Evolutionary conservation across 2,329 filamentous ascomycete genomes (phyloP).

Genomic region (Cladosporium halotolerans): DNA sequence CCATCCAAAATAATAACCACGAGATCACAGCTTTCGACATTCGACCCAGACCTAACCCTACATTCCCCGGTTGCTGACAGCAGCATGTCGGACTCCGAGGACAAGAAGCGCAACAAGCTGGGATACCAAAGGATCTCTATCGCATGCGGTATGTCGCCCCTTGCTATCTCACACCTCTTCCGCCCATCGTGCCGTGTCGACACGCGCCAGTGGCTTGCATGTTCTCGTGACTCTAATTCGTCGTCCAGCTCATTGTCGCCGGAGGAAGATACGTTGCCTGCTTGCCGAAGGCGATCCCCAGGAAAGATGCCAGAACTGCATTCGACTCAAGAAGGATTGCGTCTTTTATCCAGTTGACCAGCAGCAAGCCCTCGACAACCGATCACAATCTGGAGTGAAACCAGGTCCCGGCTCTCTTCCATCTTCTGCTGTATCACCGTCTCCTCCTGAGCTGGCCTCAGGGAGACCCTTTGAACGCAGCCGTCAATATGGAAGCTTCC

Average conservation of each 20-base stretch:
- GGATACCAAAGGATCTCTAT: slow-evolving; percentile 94
- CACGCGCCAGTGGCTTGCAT: slow-evolving; percentile 10
- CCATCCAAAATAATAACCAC: slow-evolving; percentile 33
- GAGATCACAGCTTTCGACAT: slow-evolving; percentile 35
- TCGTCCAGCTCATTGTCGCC: slow-evolving; percentile 72
- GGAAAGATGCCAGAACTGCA: slow-evolving; percentile 84
- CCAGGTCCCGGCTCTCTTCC: slow-evolving; percentile 18
- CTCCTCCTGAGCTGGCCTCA: slow-evolving; percentile 15
- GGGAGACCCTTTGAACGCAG: slow-evolving; percentile 15
- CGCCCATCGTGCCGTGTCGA: slow-evolving; percentile 5
- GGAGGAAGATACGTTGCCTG: slow-evolving; percentile 89
- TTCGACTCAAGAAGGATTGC: slow-evolving; percentile 89
- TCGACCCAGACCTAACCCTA: slow-evolving; percentile 30
- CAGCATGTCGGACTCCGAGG: slow-evolving; percentile 44
- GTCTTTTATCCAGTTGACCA: slow-evolving; percentile 80
- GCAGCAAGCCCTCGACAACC: slow-evolving; percentile 23
- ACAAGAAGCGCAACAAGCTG: slow-evolving; percentile 80
- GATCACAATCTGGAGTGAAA: slow-evolving; percentile 19
- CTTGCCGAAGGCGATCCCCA: slow-evolving; percentile 65
- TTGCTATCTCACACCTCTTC: neutral
- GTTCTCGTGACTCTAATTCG: slow-evolving; percentile 5
- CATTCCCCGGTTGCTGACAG: slow-evolving; percentile 39
- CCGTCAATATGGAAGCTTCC: slow-evolving; percentile 15
- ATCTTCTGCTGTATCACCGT: slow-evolving; percentile 24
- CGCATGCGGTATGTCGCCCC: slow-evolving; percentile 64